Evolutionary conservation across 352 stramenopile genomes (phyloP).

Genomic region (Phytophthora meadii): DNA sequence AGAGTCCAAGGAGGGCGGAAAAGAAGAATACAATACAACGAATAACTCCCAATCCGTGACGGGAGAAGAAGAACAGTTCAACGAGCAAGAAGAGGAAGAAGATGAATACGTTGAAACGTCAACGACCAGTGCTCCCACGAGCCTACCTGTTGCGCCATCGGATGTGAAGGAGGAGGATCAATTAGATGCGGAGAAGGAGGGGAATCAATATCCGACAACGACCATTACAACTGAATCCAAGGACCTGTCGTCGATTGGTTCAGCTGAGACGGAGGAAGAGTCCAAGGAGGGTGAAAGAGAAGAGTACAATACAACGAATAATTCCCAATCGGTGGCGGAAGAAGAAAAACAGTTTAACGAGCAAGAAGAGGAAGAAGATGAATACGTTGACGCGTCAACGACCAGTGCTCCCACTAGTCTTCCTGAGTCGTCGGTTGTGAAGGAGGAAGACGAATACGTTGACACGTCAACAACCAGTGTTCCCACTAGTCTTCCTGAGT

Average conservation of each 20-base stretch:
- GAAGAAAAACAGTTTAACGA: slow-evolving; percentile 22
- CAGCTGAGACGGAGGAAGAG: background rate
- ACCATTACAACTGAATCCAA: background rate
- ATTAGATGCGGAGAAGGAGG: slow-evolving; percentile 15
- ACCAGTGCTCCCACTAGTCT: too few species aligned
- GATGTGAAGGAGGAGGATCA: slow-evolving; percentile 14
- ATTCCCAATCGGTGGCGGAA: background rate
- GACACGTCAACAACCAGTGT: background rate
- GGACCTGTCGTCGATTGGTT: background rate
- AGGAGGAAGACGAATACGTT: slow-evolving; percentile 7
- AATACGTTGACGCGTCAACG: background rate
- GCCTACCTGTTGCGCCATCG: slow-evolving; percentile 1
- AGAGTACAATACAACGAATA: too few species aligned
- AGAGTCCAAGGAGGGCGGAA: too few species aligned
- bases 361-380: slow-evolving; percentile 18
- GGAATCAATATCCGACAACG: slow-evolving; percentile 1
- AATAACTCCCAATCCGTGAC: background rate
- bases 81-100: slow-evolving; percentile 1
- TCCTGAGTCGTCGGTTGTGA: slow-evolving; percentile 1
- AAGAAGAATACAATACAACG: slow-evolving; percentile 7
- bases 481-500: background rate
- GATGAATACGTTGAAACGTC: background rate
- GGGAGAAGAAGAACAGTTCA: slow-evolving; percentile 18
- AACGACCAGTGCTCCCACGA: too few species aligned
- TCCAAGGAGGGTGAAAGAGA: too few species aligned